Percentiles rank a stretch among this genome's conserved stretches.
phyloP scores from a whole-genome alignment of 2,329 filamentous ascomycete species.

The Diaporthe sp. region DNA sequence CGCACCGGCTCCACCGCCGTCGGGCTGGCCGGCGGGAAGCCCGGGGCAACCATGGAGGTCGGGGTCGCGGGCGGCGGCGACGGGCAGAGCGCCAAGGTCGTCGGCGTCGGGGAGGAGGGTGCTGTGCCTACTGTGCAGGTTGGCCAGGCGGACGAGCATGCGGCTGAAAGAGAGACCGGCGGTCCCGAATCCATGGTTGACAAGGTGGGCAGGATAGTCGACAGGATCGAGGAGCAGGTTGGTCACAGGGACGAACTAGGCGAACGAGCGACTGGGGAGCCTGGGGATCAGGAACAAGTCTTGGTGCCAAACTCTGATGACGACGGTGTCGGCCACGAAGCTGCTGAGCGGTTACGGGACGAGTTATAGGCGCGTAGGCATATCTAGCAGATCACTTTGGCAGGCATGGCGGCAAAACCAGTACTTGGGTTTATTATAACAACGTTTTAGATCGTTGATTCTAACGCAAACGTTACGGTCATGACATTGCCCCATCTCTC shows the following conservation, averaged over 20 bases:
- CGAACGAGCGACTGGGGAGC: conserved; percentile 34
- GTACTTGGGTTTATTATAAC: background rate
- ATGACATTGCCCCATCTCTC: background rate
- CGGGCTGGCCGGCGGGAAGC: conserved; percentile 61
- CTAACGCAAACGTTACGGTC: conserved; percentile 22
- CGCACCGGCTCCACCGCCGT: conserved; percentile 68
- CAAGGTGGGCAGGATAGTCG: conserved; percentile 69
- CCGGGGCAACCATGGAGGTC: conserved; percentile 47
- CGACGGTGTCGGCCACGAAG: conserved; percentile 51
- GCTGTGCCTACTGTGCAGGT: conserved; percentile 66
- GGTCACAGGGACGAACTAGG: conserved; percentile 11
- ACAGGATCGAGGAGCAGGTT: conserved; percentile 47
- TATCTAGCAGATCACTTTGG: background rate
- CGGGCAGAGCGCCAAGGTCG: conserved; percentile 46
- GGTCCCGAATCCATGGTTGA: conserved; percentile 62
- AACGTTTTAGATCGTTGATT: background rate
- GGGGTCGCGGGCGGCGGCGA: conserved; percentile 42
- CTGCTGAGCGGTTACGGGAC: conserved; percentile 52
- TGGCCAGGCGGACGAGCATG: conserved; percentile 48
- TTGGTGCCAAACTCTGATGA: conserved; percentile 35
- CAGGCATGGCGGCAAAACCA: background rate
- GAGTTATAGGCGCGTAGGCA: conserved; percentile 52
- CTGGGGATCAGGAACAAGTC: background rate
- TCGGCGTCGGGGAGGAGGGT: conserved; percentile 53
- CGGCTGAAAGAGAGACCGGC: conserved; percentile 44